These are phyloP conservation scores for Talaromyces funiculosus DNA, from an alignment of 2,329 filamentous ascomycete genomes.

Conservation along the genomic window DNA sequence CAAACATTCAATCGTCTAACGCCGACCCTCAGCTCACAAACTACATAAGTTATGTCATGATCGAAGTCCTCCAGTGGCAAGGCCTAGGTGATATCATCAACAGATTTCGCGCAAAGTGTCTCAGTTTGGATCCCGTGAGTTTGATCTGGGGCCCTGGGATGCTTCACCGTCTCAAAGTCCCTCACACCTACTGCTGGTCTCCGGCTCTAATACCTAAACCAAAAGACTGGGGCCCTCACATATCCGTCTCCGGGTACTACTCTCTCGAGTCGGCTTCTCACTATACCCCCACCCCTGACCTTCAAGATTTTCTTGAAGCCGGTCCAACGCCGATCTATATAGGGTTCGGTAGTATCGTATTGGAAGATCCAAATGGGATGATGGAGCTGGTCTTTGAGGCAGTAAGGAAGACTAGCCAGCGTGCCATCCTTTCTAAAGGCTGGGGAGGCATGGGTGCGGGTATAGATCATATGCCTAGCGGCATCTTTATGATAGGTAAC, in stretches of 20 bases:
- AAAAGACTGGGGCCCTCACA: constrained; percentile 30
- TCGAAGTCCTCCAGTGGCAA: constrained; percentile 4
- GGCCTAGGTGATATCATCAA: constrained; percentile 44
- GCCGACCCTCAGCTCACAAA: constrained; percentile 22
- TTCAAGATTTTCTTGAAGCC: constrained; percentile 60
- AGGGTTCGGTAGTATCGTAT: constrained; percentile 76
- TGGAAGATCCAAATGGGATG: constrained; percentile 66
- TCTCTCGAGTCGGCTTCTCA: constrained; percentile 59
- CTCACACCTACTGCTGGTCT: constrained; percentile 10
- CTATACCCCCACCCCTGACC: constrained; percentile 60
- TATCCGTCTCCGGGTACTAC: constrained; percentile 44
- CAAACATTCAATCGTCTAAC: constrained; percentile 38
- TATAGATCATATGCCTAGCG: constrained; percentile 60
- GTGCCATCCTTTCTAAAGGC: constrained; percentile 77
- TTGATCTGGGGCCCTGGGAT: not conserved
- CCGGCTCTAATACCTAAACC: constrained; percentile 36
- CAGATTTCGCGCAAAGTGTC: constrained; percentile 29
- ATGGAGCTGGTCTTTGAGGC: constrained; percentile 70
- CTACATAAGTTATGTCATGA: constrained; percentile 4
- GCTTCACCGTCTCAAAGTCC: constrained; percentile 1
- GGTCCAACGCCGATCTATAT: constrained; percentile 73
- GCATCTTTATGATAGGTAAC: constrained; percentile 77
- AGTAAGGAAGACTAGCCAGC: constrained; percentile 58
- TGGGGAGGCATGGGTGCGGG: constrained; percentile 69
- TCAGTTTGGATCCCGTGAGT: constrained; percentile 38